Conservation (phyloP, 1,139 yeast species). For the Scheffersomyces quercinus region DNA sequence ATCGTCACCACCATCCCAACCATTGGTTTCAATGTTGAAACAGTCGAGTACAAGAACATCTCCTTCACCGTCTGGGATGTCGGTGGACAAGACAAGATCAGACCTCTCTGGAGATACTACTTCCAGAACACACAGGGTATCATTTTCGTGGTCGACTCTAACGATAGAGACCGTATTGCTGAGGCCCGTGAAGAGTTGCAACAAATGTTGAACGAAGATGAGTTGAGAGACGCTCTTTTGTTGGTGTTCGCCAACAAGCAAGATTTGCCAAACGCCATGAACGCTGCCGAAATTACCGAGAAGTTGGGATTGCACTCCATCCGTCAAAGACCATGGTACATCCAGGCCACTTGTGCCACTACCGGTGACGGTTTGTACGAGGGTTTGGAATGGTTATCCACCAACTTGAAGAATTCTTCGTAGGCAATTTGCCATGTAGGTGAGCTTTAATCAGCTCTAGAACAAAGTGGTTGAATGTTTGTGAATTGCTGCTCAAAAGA, state of each 20-base stretch:
- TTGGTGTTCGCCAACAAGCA: slow-evolving; percentile 91
- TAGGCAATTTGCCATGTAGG: slow-evolving; percentile 3
- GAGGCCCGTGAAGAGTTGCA: slow-evolving; percentile 94
- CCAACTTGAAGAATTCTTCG: slow-evolving; percentile 71
- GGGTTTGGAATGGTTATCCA: slow-evolving; percentile 88
- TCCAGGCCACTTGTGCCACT: slow-evolving; percentile 86
- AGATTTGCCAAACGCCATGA: slow-evolving; percentile 91
- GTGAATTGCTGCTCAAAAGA: too few species aligned
- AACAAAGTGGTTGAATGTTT: too few species aligned
- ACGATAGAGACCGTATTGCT: slow-evolving; percentile 90
- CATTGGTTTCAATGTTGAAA: slow-evolving; percentile 92
- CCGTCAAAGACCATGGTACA: slow-evolving; percentile 89
- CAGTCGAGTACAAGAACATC: slow-evolving; percentile 92
- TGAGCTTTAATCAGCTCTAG: too few species aligned
- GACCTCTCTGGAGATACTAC: slow-evolving; percentile 95
- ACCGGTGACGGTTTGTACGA: slow-evolving; percentile 91
- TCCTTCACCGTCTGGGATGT: slow-evolving; percentile 96
- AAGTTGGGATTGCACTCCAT: slow-evolving; percentile 79
- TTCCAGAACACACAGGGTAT: slow-evolving; percentile 94
- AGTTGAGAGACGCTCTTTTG: slow-evolving; percentile 85
- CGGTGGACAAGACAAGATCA: slow-evolving; percentile 95
- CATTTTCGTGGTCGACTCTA: slow-evolving; percentile 88
- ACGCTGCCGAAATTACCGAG: slow-evolving; percentile 87
- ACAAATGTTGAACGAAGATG: slow-evolving; percentile 93
- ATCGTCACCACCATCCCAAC: slow-evolving; percentile 93